Percentiles rank a stretch among this genome's conserved stretches.
These are phyloP conservation scores for Ottelia alismoides DNA, from an alignment of 106 monocot species.

Conservation along the genomic window DNA sequence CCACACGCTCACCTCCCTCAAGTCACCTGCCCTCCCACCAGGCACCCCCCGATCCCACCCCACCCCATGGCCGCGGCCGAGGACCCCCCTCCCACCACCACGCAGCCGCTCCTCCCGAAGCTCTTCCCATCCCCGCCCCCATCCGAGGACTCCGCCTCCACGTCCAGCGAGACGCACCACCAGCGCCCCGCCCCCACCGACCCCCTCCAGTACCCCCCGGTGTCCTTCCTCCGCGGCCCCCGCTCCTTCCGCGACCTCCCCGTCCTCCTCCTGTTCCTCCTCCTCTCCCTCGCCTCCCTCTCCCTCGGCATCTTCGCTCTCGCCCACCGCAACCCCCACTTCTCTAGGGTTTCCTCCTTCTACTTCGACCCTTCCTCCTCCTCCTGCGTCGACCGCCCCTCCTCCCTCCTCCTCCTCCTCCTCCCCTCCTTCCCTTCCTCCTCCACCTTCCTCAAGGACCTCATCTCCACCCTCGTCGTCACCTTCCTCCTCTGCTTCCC, in stretches of 20 bases:
- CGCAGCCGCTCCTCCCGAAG: slow-evolving; percentile 19
- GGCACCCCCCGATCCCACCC: too few species aligned
- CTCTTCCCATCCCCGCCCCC: not conserved
- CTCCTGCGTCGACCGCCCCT: slow-evolving; percentile 8
- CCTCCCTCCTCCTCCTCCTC: not conserved
- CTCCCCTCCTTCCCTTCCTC: slow-evolving; percentile 7
- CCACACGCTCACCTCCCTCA: too few species aligned
- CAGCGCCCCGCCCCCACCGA: not conserved
- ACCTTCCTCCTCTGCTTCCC: slow-evolving; percentile 40
- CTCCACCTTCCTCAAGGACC: slow-evolving; percentile 17
- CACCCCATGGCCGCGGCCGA: not conserved
- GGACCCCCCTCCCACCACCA: slow-evolving; percentile 1
- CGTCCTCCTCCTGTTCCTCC: slow-evolving; percentile 44
- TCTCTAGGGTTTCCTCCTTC: slow-evolving; percentile 20
- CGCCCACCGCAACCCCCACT: slow-evolving; percentile 36
- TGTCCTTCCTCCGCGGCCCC: slow-evolving; percentile 46
- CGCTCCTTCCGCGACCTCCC: slow-evolving; percentile 65
- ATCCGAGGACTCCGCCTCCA: not conserved
- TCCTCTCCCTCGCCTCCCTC: slow-evolving; percentile 44
- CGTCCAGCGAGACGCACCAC: not conserved
- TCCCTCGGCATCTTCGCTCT: slow-evolving; percentile 33
- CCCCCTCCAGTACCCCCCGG: slow-evolving; percentile 28
- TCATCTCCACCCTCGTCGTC: slow-evolving; percentile 46
- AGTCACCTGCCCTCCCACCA: too few species aligned
- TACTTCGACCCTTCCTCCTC: slow-evolving; percentile 23